Conservation (phyloP, 2,329 filamentous ascomycete genomes). For the Alternaria hordeiaustralica region DNA sequence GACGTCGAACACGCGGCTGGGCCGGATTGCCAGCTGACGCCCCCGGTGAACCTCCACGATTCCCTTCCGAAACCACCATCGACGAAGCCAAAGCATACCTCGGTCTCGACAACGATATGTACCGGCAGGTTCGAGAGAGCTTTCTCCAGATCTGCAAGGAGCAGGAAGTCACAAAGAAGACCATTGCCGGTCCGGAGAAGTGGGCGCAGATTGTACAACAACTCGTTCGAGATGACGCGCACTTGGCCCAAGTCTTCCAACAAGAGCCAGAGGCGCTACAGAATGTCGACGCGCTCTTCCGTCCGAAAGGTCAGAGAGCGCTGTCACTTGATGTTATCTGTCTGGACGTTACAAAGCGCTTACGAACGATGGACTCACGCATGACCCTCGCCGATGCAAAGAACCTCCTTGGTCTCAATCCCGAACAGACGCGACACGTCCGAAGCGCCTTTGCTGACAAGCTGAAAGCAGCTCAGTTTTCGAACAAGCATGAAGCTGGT, state of each 20-base stretch:
- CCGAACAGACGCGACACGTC: conserved; percentile 70
- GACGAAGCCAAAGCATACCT: conserved; percentile 78
- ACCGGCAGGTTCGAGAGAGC: conserved; percentile 68
- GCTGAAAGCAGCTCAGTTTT: conserved; percentile 70
- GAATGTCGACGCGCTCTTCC: conserved; percentile 31
- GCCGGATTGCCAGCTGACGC: conserved; percentile 72
- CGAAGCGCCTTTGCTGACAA: conserved; percentile 71
- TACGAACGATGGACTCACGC: conserved; percentile 69
- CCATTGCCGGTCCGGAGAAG: conserved; percentile 71
- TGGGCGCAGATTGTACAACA: conserved; percentile 76
- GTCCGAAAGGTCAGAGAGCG: conserved; percentile 62
- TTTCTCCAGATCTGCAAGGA: conserved; percentile 76
- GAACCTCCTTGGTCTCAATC: conserved; percentile 71
- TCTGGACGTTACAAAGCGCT: conserved; percentile 80
- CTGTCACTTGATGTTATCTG: conserved; percentile 80
- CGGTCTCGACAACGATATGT: conserved; percentile 66
- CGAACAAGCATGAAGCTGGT: conserved; percentile 75
- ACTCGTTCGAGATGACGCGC: conserved; percentile 68
- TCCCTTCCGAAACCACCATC: conserved; percentile 82
- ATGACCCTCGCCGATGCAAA: conserved; percentile 79
- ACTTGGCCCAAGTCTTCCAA: conserved; percentile 69
- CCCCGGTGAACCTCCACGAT: conserved; percentile 72
- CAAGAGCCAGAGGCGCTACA: conserved; percentile 61
- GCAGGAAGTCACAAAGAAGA: conserved; percentile 75
- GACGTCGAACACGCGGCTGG: conserved; percentile 72